Percentiles rank a stretch among this genome's conserved stretches.
phyloP scores from a whole-genome alignment of 208 protist species.

The Wallacemonas collosoma region DNA sequence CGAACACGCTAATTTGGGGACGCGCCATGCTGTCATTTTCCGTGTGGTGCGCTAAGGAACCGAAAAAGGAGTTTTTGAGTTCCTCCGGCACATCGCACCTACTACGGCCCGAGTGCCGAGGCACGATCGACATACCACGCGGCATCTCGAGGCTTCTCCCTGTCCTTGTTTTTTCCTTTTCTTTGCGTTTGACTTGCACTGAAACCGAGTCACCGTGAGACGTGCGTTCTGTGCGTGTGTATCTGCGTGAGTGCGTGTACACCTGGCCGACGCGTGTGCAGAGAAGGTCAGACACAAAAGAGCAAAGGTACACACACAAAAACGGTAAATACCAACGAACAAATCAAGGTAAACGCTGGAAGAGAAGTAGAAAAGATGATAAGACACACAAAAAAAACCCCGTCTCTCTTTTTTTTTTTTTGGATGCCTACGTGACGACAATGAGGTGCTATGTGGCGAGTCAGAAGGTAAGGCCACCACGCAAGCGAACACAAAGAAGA shows the following conservation, averaged over 20 bases:
- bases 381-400: too few relatives aligned
- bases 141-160: slow-evolving; percentile 23
- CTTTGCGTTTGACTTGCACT: neutral
- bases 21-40: neutral
- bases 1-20: slow-evolving; percentile 63
- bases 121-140: slow-evolving; percentile 45
- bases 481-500: too few relatives aligned
- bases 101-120: slow-evolving; percentile 25
- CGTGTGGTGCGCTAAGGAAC: neutral
- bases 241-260: neutral
- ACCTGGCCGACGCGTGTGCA: neutral
- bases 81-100: slow-evolving; percentile 35
- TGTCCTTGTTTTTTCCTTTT: neutral
- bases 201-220: neutral
- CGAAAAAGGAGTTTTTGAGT: slow-evolving; percentile 40
- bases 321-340: too few relatives aligned
- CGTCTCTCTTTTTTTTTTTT: slow-evolving; percentile 17
- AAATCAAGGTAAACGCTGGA: too few relatives aligned
- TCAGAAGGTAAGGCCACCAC: too few relatives aligned
- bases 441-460: too few relatives aligned
- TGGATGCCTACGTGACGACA: neutral
- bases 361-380: too few relatives aligned
- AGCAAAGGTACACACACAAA: too few relatives aligned
- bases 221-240: neutral
- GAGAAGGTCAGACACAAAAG: too few relatives aligned